These are phyloP conservation scores for Hypericum androsaemum DNA, from an alignment of 345 rosid species.

Conservation along the genomic window DNA sequence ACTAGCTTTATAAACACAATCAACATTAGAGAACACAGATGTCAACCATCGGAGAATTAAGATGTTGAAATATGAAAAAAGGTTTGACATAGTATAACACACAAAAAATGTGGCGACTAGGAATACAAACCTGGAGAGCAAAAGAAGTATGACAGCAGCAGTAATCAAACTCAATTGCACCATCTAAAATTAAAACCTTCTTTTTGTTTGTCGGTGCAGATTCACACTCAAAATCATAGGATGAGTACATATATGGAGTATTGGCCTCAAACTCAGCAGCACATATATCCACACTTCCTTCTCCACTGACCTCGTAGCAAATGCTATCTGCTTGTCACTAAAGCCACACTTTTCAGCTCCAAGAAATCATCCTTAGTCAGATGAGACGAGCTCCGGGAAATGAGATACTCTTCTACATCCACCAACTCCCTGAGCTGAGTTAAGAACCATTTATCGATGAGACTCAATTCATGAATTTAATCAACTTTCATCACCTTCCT, in stretches of 20 bases:
- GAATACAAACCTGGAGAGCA: conserved; percentile 71
- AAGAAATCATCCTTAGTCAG: conserved; percentile 70
- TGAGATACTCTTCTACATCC: conserved; percentile 86
- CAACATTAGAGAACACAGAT: no score
- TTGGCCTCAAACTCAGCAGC: conserved; percentile 97
- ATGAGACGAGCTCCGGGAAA: conserved; percentile 39
- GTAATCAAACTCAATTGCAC: conserved; percentile 90
- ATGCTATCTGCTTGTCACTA: conserved; percentile 94
- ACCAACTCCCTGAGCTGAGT: conserved; percentile 79
- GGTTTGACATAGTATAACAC: no score
- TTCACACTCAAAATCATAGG: conserved; percentile 89
- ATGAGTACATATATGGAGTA: conserved; percentile 94
- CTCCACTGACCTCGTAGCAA: conserved; percentile 78
- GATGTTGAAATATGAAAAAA: not conserved
- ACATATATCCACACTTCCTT: conserved; percentile 93
- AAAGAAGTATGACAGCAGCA: conserved; percentile 97
- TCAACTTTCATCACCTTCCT: conserved; percentile 91
- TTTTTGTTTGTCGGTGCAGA: conserved; percentile 67
- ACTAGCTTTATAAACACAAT: no score
- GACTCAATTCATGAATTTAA: conserved; percentile 69
- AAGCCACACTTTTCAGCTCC: conserved; percentile 65
- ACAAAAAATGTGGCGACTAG: no score
- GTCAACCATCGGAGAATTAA: not conserved
- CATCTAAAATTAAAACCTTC: conserved; percentile 91
- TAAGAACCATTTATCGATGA: conserved; percentile 92